Percentiles rank a stretch among this genome's conserved stretches.
phyloP scores from a whole-genome alignment of 2,329 filamentous ascomycete species.

The Talaromyces sp. region DNA sequence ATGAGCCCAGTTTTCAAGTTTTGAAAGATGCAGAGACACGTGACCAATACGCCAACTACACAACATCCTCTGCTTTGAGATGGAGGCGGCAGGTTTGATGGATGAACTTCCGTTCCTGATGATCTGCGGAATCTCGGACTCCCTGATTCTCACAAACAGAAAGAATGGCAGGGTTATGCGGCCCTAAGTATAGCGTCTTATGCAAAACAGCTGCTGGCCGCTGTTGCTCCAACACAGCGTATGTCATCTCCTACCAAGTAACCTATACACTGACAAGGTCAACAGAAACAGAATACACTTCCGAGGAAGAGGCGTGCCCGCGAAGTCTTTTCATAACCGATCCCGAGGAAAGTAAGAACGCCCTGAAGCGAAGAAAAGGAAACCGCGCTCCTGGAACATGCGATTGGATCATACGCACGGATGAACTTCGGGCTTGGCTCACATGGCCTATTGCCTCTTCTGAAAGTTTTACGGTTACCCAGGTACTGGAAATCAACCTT shows the following conservation, averaged over 20 bases:
- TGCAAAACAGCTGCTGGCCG: constrained; percentile 7
- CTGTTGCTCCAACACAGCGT: not conserved
- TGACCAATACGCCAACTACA: constrained; percentile 7
- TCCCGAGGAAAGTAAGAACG: not conserved
- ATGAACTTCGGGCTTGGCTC: constrained; percentile 21
- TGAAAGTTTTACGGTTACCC: constrained; percentile 20
- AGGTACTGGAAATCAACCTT: constrained; percentile 22
- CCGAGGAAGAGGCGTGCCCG: no score
- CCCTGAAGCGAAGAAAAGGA: constrained; percentile 6
- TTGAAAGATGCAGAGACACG: constrained; percentile 21
- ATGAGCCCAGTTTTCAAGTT: constrained; percentile 17
- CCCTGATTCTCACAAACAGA: constrained; percentile 19
- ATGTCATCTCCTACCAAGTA: not conserved
- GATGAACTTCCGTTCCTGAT: constrained; percentile 16
- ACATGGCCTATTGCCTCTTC: no score
- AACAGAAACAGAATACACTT: no score
- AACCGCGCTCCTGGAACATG: no score
- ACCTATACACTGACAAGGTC: no score
- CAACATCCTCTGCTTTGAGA: constrained; percentile 16
- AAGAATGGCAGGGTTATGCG: constrained; percentile 20
- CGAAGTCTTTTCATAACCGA: constrained; percentile 10
- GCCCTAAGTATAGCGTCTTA: constrained; percentile 17
- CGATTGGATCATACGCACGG: no score
- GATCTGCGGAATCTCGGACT: constrained; percentile 20
- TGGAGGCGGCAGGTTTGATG: constrained; percentile 15